Conservation (phyloP, 371 early-diverging fungal genomes). For the Mucor racemosus region DNA sequence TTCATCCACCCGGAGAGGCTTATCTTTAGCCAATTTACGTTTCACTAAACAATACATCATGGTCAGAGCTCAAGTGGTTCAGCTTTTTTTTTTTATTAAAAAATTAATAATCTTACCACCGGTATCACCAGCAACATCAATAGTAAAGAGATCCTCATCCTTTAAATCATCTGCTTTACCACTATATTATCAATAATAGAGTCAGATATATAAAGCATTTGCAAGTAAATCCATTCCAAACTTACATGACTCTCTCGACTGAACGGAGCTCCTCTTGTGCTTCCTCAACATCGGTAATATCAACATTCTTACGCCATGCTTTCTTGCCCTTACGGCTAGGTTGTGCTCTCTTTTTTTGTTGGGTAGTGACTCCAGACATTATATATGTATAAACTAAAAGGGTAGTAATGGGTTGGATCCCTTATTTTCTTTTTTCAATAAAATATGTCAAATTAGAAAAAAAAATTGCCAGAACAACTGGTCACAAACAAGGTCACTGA, state of each 20-base stretch:
- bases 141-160: slow-evolving; percentile 71
- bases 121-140: slow-evolving; percentile 76
- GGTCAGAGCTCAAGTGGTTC: neutral
- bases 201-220: too few species aligned
- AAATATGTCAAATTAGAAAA: neutral
- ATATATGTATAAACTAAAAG: neutral
- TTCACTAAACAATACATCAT: slow-evolving; percentile 27
- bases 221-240: neutral
- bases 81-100: neutral
- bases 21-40: slow-evolving; percentile 49
- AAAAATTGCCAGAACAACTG: neutral
- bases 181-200: slow-evolving; percentile 19
- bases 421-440: neutral
- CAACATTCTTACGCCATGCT: slow-evolving; percentile 93
- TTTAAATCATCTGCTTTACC: slow-evolving; percentile 58
- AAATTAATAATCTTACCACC: slow-evolving; percentile 42
- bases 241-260: slow-evolving; percentile 77
- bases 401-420: neutral
- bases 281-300: slow-evolving; percentile 78
- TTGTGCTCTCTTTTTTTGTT: slow-evolving; percentile 35
- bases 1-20: slow-evolving; percentile 76
- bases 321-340: slow-evolving; percentile 88
- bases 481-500: slow-evolving; percentile 1
- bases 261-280: slow-evolving; percentile 76
- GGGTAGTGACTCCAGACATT: slow-evolving; percentile 11